Conservation (phyloP, 495 filamentous ascomycete genomes). For the Jackrogersella minutella region DNA sequence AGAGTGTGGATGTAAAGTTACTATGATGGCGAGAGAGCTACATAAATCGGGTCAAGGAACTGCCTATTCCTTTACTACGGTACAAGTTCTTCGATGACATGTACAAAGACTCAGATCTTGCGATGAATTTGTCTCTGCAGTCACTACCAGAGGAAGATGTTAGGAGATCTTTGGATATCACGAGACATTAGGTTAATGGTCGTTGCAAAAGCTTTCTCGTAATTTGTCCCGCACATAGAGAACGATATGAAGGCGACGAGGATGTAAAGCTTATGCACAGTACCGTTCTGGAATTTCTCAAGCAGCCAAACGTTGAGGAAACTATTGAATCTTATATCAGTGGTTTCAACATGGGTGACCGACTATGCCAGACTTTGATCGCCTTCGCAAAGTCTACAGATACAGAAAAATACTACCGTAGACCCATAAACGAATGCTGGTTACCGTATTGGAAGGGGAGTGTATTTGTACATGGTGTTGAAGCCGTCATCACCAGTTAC, state of each 20-base stretch:
- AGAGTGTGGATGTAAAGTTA: constrained; percentile 21
- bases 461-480: background rate
- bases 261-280: constrained; percentile 19
- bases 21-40: constrained; percentile 2
- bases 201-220: constrained; percentile 33
- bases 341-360: background rate
- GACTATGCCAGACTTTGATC: constrained; percentile 6
- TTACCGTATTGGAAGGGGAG: background rate
- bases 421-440: too few species aligned
- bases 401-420: background rate
- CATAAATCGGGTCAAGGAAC: constrained; percentile 6
- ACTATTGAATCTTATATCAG: background rate
- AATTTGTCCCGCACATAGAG: background rate
- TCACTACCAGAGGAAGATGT: background rate
- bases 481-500: background rate
- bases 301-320: background rate
- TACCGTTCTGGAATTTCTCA: constrained; percentile 1
- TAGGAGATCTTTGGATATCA: background rate
- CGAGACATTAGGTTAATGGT: constrained; percentile 27
- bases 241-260: background rate
- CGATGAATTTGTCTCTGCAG: background rate
- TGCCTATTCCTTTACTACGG: background rate
- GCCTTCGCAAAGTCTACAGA: constrained; percentile 20
- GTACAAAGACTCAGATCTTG: constrained; percentile 14
- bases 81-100: too few species aligned